Evolutionary conservation across 164 flowering plant species (phyloP).

Genomic region (Kingdonia uniflora): DNA sequence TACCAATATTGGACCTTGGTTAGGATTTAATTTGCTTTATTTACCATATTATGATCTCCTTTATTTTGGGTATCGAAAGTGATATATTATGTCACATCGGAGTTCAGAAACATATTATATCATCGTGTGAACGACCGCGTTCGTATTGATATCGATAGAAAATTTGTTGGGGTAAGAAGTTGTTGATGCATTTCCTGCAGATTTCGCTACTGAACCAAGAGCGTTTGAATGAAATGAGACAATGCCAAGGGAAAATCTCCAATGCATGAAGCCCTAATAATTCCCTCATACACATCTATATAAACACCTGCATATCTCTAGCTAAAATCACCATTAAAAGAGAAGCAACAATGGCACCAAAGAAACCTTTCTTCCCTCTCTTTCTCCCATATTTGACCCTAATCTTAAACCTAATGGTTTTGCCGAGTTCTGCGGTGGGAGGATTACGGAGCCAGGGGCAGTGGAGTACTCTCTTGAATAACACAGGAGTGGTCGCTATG

Average conservation of each 20-base stretch:
- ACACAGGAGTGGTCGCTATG: slow-evolving; percentile 64
- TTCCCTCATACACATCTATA: not conserved
- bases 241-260: not conserved
- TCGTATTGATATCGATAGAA: too few species aligned
- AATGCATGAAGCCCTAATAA: slow-evolving; percentile 4
- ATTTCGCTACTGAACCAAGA: not conserved
- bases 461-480: slow-evolving; percentile 51
- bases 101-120: too few species aligned
- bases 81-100: too few species aligned
- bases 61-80: too few species aligned
- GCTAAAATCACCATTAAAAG: not conserved
- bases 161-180: not conserved
- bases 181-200: not conserved
- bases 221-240: slow-evolving; percentile 3
- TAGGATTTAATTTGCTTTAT: too few species aligned
- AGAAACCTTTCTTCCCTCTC: not conserved
- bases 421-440: not conserved
- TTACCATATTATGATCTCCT: too few species aligned
- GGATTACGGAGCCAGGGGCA: slow-evolving; percentile 19
- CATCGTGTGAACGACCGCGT: too few species aligned
- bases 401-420: not conserved
- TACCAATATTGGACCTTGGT: too few species aligned
- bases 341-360: not conserved
- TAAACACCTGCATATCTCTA: not conserved
- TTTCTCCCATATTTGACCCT: not conserved